Percentiles rank a stretch among this genome's conserved stretches.
These are phyloP conservation scores for Brassica hybrid DNA, from an alignment of 441 rosid genomes.

Conservation along the genomic window DNA sequence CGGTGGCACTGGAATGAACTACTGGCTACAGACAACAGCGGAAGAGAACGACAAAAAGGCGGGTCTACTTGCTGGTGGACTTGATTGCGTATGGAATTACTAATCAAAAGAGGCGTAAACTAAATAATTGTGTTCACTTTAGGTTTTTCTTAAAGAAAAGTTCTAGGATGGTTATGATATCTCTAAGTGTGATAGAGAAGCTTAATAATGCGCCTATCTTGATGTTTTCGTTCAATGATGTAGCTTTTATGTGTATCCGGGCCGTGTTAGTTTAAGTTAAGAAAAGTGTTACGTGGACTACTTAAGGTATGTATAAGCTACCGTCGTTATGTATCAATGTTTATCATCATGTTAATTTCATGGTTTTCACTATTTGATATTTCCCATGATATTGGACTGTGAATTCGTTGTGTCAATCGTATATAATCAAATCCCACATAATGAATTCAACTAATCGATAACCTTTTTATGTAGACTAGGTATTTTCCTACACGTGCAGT, in stretches of 20 bases:
- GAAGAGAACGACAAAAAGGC: constrained; percentile 52
- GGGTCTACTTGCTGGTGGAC: constrained; percentile 54
- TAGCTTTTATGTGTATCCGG: constrained; percentile 7
- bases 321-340: constrained; percentile 22
- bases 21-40: constrained; percentile 44
- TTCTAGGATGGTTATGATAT: constrained; percentile 14
- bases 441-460: constrained; percentile 8
- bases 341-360: constrained; percentile 7
- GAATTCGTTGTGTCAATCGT: constrained; percentile 3
- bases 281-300: constrained; percentile 13
- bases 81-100: constrained; percentile 78
- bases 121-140: constrained; percentile 22
- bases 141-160: constrained; percentile 15
- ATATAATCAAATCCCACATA: constrained; percentile 18
- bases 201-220: constrained; percentile 14
- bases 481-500: no score
- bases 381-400: constrained; percentile 5
- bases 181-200: constrained; percentile 11
- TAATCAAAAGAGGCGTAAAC: constrained; percentile 27
- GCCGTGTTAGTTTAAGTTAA: constrained; percentile 9
- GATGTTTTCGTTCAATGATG: not conserved
- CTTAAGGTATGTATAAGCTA: constrained; percentile 21
- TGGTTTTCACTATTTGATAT: not conserved
- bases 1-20: constrained; percentile 40
- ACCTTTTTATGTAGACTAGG: constrained; percentile 6